Evolutionary conservation across 345 rosid genomes (phyloP).

Genomic region (Brassica cretica): DNA sequence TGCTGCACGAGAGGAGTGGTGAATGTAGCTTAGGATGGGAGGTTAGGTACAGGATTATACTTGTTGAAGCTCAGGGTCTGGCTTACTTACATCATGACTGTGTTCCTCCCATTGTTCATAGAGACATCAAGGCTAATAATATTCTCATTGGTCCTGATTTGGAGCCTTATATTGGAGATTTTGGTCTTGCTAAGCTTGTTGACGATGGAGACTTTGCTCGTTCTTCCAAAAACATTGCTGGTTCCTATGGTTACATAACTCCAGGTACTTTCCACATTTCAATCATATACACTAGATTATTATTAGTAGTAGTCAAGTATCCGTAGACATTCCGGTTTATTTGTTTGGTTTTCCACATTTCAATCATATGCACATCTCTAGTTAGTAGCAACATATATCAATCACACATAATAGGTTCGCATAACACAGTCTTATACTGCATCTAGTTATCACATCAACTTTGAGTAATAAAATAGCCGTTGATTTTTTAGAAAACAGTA

Average conservation of each 20-base stretch:
- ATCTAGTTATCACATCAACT: no score
- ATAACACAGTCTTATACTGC: not conserved
- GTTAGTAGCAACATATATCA: slow-evolving; percentile 6
- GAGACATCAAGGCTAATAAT: slow-evolving; percentile 94
- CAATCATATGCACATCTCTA: not conserved
- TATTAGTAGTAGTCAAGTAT: not conserved
- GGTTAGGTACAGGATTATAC: slow-evolving; percentile 63
- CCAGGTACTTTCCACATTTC: slow-evolving; percentile 57
- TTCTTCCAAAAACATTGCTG: slow-evolving; percentile 88
- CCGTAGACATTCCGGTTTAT: not conserved
- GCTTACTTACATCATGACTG: slow-evolving; percentile 94
- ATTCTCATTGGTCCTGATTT: slow-evolving; percentile 83
- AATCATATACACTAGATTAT: not conserved
- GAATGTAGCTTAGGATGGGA: slow-evolving; percentile 70
- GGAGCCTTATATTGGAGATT: slow-evolving; percentile 89
- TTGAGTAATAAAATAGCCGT: no score
- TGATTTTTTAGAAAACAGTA: not conserved
- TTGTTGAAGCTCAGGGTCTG: slow-evolving; percentile 87
- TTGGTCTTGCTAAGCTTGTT: slow-evolving; percentile 85
- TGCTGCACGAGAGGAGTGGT: slow-evolving; percentile 68
- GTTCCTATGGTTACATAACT: slow-evolving; percentile 95
- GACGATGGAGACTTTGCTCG: slow-evolving; percentile 70
- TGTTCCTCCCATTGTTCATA: slow-evolving; percentile 83
- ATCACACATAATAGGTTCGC: not conserved
- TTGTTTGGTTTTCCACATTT: not conserved